These are phyloP conservation scores for Cryptococcus sp. DNA, from an alignment of 1,284 basidiomycete species.

Conservation along the genomic window DNA sequence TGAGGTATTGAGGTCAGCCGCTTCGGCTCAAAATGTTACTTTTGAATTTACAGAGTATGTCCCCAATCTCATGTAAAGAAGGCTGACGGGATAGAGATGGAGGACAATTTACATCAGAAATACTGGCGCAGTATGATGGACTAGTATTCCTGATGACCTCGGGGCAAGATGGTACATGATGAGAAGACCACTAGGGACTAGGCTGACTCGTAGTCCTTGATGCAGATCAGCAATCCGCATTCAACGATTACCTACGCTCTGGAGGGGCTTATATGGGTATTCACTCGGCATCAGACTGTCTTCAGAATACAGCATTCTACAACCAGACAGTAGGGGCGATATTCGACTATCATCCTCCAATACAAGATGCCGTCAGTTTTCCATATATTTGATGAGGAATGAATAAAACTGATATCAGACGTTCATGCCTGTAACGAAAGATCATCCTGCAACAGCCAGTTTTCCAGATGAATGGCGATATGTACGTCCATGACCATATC, in stretches of 20 bases:
- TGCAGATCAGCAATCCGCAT: conserved; percentile 57
- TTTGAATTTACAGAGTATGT: conserved; percentile 62
- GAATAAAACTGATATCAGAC: conserved; percentile 50
- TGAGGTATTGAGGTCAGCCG: conserved; percentile 51
- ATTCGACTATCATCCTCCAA: conserved; percentile 69
- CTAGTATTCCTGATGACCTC: conserved; percentile 62
- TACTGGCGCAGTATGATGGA: conserved; percentile 59
- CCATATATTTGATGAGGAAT: neutral
- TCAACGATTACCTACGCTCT: conserved; percentile 62
- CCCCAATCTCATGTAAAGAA: neutral
- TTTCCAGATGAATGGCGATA: conserved; percentile 61
- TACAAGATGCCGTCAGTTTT: conserved; percentile 52
- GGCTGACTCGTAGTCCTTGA: conserved; percentile 55
- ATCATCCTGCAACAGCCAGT: conserved; percentile 63
- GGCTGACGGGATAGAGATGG: conserved; percentile 44
- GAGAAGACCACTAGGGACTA: neutral
- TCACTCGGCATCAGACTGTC: conserved; percentile 62
- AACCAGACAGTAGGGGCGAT: conserved; percentile 56
- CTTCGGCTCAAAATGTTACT: conserved; percentile 49
- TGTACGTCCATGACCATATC: conserved; percentile 16
- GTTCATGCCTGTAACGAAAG: conserved; percentile 58
- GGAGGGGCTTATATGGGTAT: conserved; percentile 45
- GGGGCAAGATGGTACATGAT: conserved; percentile 45
- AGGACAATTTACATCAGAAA: conserved; percentile 57
- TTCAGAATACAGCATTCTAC: conserved; percentile 65